A percentile compares a stretch with the other conserved stretches of the same genome.
Conservation (phyloP, 345 rosid genomes). For the Aquilaria malaccensis region DNA sequence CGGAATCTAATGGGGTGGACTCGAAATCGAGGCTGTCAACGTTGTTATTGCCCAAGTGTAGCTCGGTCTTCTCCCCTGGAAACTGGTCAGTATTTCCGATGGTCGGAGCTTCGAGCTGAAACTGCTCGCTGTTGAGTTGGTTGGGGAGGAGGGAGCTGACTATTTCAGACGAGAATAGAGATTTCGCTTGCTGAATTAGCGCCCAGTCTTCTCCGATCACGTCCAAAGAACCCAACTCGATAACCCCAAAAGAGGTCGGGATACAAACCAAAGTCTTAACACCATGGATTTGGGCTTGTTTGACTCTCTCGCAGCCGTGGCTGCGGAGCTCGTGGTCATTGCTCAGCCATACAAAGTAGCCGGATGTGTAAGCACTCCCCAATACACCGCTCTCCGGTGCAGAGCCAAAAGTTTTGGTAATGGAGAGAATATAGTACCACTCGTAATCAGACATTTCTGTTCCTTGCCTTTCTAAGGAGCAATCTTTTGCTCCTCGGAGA, state of each 20-base stretch:
- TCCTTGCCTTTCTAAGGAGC: conserved; percentile 12
- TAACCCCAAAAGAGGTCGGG: conserved; percentile 37
- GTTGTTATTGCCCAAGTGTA: too few species aligned
- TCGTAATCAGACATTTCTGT: conserved; percentile 23
- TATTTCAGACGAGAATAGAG: conserved; percentile 24
- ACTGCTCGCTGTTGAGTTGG: conserved; percentile 5
- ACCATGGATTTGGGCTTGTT: conserved; percentile 41
- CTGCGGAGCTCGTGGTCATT: conserved; percentile 26
- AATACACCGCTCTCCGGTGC: conserved; percentile 26
- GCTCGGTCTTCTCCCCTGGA: too few species aligned
- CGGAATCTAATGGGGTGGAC: conserved; percentile 26
- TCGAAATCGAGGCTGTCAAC: conserved; percentile 8
- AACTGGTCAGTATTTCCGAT: background rate
- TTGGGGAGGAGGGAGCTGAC: conserved; percentile 1
- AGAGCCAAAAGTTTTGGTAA: conserved; percentile 21
- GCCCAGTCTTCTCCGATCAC: conserved; percentile 27
- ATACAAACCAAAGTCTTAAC: conserved; percentile 40
- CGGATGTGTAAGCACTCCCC: conserved; percentile 28
- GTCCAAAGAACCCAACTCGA: conserved; percentile 49
- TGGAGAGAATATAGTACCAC: conserved; percentile 39
- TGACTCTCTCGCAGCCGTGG: conserved; percentile 37
- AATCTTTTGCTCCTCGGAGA: conserved; percentile 25
- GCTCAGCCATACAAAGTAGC: conserved; percentile 30
- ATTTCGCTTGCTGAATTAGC: conserved; percentile 29
- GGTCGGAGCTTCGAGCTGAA: conserved; percentile 5